A percentile compares a stretch with the other conserved stretches of the same genome.
These are phyloP conservation scores for Penicillium crustosum DNA, from an alignment of 2,329 filamentous ascomycete genomes.

Conservation along the genomic window DNA sequence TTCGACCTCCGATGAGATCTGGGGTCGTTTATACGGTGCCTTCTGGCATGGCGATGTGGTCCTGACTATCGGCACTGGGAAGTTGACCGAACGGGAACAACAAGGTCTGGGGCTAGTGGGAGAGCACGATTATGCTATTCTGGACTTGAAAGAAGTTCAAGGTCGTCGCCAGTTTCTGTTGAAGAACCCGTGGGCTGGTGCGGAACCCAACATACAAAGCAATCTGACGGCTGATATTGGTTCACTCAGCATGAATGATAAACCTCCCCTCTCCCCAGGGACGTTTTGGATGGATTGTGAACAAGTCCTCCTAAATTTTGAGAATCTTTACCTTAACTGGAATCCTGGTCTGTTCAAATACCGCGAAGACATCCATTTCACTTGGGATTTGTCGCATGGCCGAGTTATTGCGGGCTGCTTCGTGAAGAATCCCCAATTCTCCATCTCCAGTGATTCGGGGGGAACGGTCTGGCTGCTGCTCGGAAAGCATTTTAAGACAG, in stretches of 20 bases:
- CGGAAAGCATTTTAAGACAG: slow-evolving; percentile 78
- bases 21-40: slow-evolving; percentile 71
- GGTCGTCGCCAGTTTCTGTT: slow-evolving; percentile 70
- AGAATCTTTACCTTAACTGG: slow-evolving; percentile 97
- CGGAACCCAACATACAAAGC: slow-evolving; percentile 53
- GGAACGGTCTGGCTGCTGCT: slow-evolving; percentile 80
- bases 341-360: slow-evolving; percentile 79
- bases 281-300: slow-evolving; percentile 93
- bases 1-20: slow-evolving; percentile 71
- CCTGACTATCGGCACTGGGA: slow-evolving; percentile 86
- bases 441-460: slow-evolving; percentile 52
- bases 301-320: slow-evolving; percentile 85
- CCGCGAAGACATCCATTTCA: slow-evolving; percentile 86
- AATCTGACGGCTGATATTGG: slow-evolving; percentile 3
- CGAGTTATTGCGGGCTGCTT: slow-evolving; percentile 70
- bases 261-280: slow-evolving; percentile 55
- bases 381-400: slow-evolving; percentile 65
- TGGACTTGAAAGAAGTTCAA: slow-evolving; percentile 69
- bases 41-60: slow-evolving; percentile 79
- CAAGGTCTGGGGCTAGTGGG: slow-evolving; percentile 76
- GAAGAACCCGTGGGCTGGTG: slow-evolving; percentile 89
- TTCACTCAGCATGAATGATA: slow-evolving; percentile 11
- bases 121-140: slow-evolving; percentile 90
- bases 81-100: slow-evolving; percentile 74
- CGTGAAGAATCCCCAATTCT: slow-evolving; percentile 63